Evolutionary conservation across 345 rosid species (phyloP).

Genomic region (Jatropha curcas): DNA sequence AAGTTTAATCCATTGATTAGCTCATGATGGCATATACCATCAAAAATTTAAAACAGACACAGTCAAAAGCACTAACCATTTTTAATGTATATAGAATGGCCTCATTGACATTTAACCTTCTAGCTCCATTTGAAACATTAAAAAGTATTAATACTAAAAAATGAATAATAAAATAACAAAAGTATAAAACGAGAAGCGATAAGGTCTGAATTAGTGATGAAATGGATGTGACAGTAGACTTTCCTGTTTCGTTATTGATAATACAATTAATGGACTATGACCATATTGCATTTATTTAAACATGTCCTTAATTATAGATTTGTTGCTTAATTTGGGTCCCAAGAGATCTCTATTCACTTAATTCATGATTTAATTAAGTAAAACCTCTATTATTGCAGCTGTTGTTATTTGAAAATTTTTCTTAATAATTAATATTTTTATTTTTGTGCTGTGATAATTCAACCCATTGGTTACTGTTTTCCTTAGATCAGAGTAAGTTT

Average conservation of each 20-base stretch:
- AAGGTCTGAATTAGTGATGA: conserved; percentile 11
- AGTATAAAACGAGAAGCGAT: neutral
- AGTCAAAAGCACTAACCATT: no score
- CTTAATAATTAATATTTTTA: neutral
- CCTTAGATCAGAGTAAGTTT: neutral
- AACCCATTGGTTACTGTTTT: neutral
- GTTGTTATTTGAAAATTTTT: neutral
- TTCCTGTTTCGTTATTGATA: conserved; percentile 1
- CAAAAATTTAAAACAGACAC: no score
- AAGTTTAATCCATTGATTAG: no score
- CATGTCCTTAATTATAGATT: neutral
- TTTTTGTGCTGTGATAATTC: neutral
- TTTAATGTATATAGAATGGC: no score
- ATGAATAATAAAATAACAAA: neutral
- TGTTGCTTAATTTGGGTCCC: neutral
- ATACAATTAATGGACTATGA: neutral
- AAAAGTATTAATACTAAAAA: neutral
- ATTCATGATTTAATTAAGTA: neutral
- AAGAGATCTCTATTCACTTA: neutral
- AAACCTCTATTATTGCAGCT: neutral
- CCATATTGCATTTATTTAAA: neutral
- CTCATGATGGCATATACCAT: no score
- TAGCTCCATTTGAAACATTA: neutral
- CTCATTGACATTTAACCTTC: neutral
- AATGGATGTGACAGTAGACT: conserved; percentile 19